Conservation (phyloP, 176 grass and related monocot species). For the Rhynchospora pubera region DNA sequence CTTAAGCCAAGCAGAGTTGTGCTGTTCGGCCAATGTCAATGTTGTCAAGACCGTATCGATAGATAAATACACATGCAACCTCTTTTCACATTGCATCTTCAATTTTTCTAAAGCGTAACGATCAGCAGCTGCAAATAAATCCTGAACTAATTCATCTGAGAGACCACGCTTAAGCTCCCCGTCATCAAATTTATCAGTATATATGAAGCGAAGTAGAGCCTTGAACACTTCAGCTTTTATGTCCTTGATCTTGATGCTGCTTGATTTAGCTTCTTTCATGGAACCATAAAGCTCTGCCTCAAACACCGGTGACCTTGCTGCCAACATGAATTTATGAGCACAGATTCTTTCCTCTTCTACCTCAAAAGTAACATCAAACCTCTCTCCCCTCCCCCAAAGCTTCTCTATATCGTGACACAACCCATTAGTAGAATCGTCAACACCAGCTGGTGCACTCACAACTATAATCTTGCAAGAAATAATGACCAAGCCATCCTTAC, state of each 20-base stretch:
- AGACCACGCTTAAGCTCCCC: too few relatives aligned
- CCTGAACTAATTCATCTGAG: neutral
- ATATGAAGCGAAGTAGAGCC: constrained; percentile 41
- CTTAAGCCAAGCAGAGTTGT: constrained; percentile 2
- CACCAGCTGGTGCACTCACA: too few relatives aligned
- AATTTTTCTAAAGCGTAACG: neutral
- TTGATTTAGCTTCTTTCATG: neutral
- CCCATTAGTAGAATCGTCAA: too few relatives aligned
- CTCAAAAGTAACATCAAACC: constrained; percentile 18
- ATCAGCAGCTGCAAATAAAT: neutral
- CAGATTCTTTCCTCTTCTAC: neutral
- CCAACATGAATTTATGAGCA: constrained; percentile 3
- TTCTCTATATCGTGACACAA: too few relatives aligned
- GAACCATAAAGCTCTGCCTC: constrained; percentile 20
- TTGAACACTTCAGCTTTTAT: constrained; percentile 17
- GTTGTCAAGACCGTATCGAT: neutral
- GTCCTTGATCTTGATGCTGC: neutral
- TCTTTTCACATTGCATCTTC: neutral
- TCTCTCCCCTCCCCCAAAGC: neutral
- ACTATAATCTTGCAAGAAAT: too few relatives aligned
- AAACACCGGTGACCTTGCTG: constrained; percentile 29
- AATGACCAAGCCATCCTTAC: too few relatives aligned
- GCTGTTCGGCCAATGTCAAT: neutral
- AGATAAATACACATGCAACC: neutral
- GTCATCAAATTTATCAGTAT: constrained; percentile 11